phyloP scores from a whole-genome alignment of 2,329 filamentous ascomycete species.

The Bimuria novae-zelandiae region DNA sequence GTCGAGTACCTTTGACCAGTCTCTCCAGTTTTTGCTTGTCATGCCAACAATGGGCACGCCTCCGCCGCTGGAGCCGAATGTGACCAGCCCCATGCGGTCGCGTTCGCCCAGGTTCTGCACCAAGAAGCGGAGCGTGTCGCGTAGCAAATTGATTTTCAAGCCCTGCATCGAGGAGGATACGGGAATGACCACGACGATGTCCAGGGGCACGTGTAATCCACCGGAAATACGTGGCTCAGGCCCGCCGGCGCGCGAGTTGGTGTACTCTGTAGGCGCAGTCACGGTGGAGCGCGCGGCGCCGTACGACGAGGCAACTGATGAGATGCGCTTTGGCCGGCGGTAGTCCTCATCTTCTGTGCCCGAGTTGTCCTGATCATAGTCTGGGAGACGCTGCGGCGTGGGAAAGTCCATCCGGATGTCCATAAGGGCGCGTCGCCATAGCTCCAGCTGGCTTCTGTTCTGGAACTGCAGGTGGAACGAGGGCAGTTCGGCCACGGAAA shows the following conservation, averaged over 20 bases:
- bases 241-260: conserved; percentile 60
- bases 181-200: conserved; percentile 94
- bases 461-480: conserved; percentile 93
- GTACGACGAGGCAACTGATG: conserved; percentile 84
- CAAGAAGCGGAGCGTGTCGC: conserved; percentile 90
- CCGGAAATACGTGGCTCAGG: conserved; percentile 52
- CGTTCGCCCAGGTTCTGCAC: conserved; percentile 87
- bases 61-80: conserved; percentile 91
- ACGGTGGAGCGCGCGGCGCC: conserved; percentile 80
- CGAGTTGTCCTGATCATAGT: conserved; percentile 80
- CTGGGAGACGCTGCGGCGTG: conserved; percentile 61
- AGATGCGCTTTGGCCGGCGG: conserved; percentile 69
- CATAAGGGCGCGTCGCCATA: conserved; percentile 85
- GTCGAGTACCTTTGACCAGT: conserved; percentile 83
- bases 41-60: conserved; percentile 96
- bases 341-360: conserved; percentile 90
- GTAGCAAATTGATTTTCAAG: conserved; percentile 94
- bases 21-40: conserved; percentile 92
- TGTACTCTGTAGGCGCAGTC: conserved; percentile 92
- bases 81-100: conserved; percentile 95
- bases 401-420: conserved; percentile 77
- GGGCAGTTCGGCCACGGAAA: conserved; percentile 89
- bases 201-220: conserved; percentile 84
- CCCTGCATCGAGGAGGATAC: conserved; percentile 99
- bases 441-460: conserved; percentile 79